Base-by-base conservation (phyloP, 1,284 basidiomycete genomes). In the Austroboletus rostrupii region DNA sequence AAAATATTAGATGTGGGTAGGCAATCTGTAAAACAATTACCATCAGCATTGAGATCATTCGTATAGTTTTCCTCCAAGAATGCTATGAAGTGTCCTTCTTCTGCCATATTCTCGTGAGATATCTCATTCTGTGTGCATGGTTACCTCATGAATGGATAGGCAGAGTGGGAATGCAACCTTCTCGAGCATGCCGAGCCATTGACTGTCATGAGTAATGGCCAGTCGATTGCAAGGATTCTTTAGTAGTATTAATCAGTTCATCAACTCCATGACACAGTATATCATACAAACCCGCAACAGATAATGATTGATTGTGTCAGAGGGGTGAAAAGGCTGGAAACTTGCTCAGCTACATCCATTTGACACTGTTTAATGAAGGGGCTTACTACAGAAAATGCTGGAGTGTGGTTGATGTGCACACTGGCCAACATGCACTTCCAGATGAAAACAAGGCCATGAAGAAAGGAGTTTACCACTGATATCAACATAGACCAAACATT, bases 231-330 rank as follows among this genome's bases (percentile, higher is more conserved):
- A 13, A 2, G 1, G 2, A 50, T 16, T 37, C 21, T 39, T n/a
- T 38, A 7, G 10, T 26, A 6, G 23, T 26, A 26, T 3, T 13
- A 13, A 5, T 5, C 16, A 26, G 23, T 32, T n/a, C n/a, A n/a
- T n/a, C n/a, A n/a, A n/a, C n/a, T n/a, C n/a, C n/a, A n/a, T n/a
- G n/a, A n/a, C n/a, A 5, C 7, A 17, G 17, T 28, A 28, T 28
- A 28, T 11, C 26, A 28, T 28, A 16, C 36, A n/a, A 32, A 43
- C 49, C 35, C 4, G 9, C 3, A 51, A 20, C 14, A 51, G 3
- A 26, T 51, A 51, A 11, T 2, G 33, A n/a, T 51, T 51, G 3
- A 51, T 51, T 3, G 51, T n/a, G 3, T 51, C 40, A 4, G 48
- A 51, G 12, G 48, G 49, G n/a, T 51, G 35, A 14, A 19, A 37